Conservation (phyloP, 1,284 basidiomycete genomes). For the Cutaneotrichosporon sp. region DNA sequence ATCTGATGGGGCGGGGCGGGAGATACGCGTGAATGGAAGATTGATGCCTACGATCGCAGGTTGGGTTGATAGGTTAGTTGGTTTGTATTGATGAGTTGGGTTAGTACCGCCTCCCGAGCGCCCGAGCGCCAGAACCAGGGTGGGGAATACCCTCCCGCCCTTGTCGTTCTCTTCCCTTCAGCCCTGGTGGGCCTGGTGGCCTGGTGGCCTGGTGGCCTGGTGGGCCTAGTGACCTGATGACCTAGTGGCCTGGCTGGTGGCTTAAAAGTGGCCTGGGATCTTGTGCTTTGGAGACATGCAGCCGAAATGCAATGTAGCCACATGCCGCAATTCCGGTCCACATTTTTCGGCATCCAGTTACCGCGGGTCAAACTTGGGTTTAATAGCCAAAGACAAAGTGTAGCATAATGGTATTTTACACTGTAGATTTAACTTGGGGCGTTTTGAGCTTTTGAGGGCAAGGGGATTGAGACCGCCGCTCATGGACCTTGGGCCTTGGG, state of each 20-base stretch:
- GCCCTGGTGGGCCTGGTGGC: background rate
- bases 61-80: background rate
- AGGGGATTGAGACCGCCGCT: too few species aligned
- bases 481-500: too few species aligned
- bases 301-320: too few species aligned
- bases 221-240: background rate
- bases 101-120: conserved; percentile 11
- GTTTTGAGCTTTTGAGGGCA: too few species aligned
- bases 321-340: conserved; percentile 5
- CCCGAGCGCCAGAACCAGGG: conserved; percentile 6
- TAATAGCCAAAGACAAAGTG: too few species aligned
- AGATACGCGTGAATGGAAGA: conserved; percentile 1
- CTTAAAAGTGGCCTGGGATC: too few species aligned
- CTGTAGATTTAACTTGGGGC: too few species aligned
- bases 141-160: conserved; percentile 9
- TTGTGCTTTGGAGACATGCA: too few species aligned
- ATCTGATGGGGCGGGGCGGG: background rate
- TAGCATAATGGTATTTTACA: too few species aligned
- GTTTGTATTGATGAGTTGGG: background rate
- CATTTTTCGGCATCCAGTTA: background rate
- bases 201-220: background rate
- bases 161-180: background rate
- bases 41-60: conserved; percentile 1
- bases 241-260: too few species aligned
- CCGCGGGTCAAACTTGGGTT: background rate